A percentile compares a stretch with the other conserved stretches of the same genome.
Conservation (phyloP, 805 yeast genomes). For the Lipomyces orientalis region DNA sequence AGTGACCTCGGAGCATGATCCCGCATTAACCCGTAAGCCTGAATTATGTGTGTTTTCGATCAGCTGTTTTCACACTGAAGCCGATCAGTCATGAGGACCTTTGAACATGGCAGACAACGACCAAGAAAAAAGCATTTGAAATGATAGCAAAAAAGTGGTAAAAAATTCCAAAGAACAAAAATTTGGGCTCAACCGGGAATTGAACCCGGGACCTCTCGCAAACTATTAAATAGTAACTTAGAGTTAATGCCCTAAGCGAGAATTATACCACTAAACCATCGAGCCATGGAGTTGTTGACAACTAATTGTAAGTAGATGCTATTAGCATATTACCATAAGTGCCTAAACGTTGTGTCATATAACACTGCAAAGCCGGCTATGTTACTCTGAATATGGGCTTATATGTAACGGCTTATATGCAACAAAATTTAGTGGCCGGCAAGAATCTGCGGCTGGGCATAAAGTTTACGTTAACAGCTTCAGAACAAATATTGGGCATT, state of each 20-base stretch:
- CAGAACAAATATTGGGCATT: background rate
- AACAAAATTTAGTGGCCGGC: background rate
- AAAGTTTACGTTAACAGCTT: background rate
- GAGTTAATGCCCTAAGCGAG: constrained; percentile 46
- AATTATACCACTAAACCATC: constrained; percentile 48
- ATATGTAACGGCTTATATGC: background rate
- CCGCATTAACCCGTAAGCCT: background rate
- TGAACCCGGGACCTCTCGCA: constrained; percentile 50
- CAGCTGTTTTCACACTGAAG: background rate
- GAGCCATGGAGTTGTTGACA: constrained; percentile 40
- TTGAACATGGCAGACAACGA: background rate
- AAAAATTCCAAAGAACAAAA: constrained; percentile 23
- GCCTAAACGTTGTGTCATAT: background rate
- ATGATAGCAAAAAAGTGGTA: background rate
- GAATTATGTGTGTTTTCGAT: background rate
- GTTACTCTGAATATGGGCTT: background rate
- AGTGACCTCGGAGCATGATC: background rate
- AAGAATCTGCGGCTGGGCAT: background rate
- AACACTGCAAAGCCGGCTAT: background rate
- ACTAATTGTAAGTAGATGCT: no score
- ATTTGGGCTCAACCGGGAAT: constrained; percentile 47
- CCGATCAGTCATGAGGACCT: background rate
- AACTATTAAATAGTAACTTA: constrained; percentile 38
- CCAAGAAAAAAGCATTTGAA: background rate
- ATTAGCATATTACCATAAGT: no score